Conservation (phyloP, 75 land plant genomes). For the Cupressus sempervirens region DNA sequence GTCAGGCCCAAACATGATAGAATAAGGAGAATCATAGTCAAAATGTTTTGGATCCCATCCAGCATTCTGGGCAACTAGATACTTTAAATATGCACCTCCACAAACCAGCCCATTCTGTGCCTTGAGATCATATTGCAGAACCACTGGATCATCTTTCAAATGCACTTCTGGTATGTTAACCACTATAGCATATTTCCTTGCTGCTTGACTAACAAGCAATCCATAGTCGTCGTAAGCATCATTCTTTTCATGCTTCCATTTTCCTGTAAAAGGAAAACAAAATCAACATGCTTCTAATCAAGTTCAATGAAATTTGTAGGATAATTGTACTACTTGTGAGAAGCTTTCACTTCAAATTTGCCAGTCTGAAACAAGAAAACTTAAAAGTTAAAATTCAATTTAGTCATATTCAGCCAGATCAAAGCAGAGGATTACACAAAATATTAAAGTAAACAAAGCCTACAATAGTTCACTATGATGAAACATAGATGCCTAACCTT, state of each 20-base stretch:
- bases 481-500: background rate
- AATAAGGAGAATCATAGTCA: slow-evolving; percentile 78
- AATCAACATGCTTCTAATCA: background rate
- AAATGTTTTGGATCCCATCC: slow-evolving; percentile 74
- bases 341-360: background rate
- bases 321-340: background rate
- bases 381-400: background rate
- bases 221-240: slow-evolving; percentile 97
- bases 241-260: slow-evolving; percentile 94
- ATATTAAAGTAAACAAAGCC: background rate
- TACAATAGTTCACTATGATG: background rate
- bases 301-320: background rate
- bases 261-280: slow-evolving; percentile 40
- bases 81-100: slow-evolving; percentile 94
- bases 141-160: slow-evolving; percentile 58
- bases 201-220: slow-evolving; percentile 86
- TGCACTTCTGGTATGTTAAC: slow-evolving; percentile 54
- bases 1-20: slow-evolving; percentile 98
- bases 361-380: background rate
- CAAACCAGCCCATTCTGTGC: slow-evolving; percentile 89
- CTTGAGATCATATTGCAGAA: slow-evolving; percentile 78
- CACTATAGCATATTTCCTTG: slow-evolving; percentile 85
- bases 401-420: background rate
- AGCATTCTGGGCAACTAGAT: slow-evolving; percentile 73
- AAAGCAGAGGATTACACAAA: background rate